Percentiles rank a stretch among this genome's conserved stretches.
Evolutionary conservation across 257 asterid genomes (phyloP).

Genomic region (Penstemon eatonii): DNA sequence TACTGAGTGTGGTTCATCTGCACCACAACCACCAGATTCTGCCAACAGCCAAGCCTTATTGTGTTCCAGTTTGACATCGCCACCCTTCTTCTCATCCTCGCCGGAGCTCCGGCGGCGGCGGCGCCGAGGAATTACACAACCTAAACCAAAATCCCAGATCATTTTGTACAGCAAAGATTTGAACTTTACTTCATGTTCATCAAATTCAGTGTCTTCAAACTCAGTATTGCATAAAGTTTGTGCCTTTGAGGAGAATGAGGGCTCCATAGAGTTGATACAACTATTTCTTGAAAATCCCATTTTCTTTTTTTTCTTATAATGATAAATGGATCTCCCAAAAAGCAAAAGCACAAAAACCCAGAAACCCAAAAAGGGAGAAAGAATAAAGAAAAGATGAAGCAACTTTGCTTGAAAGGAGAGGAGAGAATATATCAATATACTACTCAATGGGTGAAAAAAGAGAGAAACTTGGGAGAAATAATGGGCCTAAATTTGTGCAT

Average conservation of each 20-base stretch:
- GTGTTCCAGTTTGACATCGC: constrained; percentile 46
- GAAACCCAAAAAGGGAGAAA: constrained; percentile 38
- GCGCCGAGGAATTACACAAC: constrained; percentile 56
- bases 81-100: constrained; percentile 25
- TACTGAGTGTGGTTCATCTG: constrained; percentile 76
- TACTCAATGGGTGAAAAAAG: constrained; percentile 28
- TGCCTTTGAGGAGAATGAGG: constrained; percentile 41
- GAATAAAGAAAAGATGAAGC: constrained; percentile 39
- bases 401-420: constrained; percentile 68
- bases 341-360: constrained; percentile 40
- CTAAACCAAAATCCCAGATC: constrained; percentile 73
- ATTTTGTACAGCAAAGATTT: constrained; percentile 59
- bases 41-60: constrained; percentile 93
- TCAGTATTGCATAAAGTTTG: constrained; percentile 30
- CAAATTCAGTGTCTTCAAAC: constrained; percentile 16
- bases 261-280: constrained; percentile 40
- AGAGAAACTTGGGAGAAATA: constrained; percentile 22
- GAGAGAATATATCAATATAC: constrained; percentile 36
- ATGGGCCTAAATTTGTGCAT: too few relatives aligned
- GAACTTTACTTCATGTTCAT: constrained; percentile 51
- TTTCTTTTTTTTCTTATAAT: not conserved
- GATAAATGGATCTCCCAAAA: constrained; percentile 39
- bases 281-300: constrained; percentile 58
- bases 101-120: constrained; percentile 50
- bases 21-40: constrained; percentile 75